Base-by-base conservation (phyloP, 495 filamentous ascomycete genomes). In the Aspergillus heteromorphus region DNA sequence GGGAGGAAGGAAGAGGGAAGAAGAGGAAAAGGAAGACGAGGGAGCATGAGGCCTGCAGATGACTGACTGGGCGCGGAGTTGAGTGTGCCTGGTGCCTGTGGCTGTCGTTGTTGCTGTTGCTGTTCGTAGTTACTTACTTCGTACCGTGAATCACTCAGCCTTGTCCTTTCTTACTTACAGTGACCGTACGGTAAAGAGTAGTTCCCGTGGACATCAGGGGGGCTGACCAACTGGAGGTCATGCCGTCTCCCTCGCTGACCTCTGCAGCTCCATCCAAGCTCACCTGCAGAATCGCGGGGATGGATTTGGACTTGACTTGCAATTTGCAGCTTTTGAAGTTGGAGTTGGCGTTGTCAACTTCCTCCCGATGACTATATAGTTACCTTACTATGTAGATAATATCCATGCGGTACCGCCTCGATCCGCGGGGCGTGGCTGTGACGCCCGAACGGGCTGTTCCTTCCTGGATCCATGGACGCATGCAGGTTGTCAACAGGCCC, bases 161-260 rank as follows among this genome's bases (percentile, higher is more conserved):
- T 27, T 27, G n/a, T 38, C 13, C 11, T 14, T 1, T 1, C 1
- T n/a, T 14, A 14, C 34, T 13, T 4, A 13, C 11, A 14, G 5
- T n/a, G n/a, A 14, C 34, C n/a, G n/a, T 7, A 16, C 13, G 11
- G 14, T 27, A 45, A 13, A 11, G 10, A 7, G 9, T 19, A 47
- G 43, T 47, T 47, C 43, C 43, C 43, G 43, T 47, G 43, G 43
- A n/a, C 29, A 19, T 38, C 34, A 49, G 48, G 48, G 48, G 48
- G 48, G 34, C 29, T 50, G 48, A 50, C 36, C 48, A 40, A 29
- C 20, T 21, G 20, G 30, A 47, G 48, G 48, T 50, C 48, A 50
- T 50, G 48, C 48, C 30, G 48, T 9, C 48, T 14, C 17, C 48
- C 30, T 50, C 20, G 48, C 48, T 50, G 48, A 50, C 36, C n/a